Evolutionary conservation across 306 rosid genomes (phyloP).

Genomic region (Rosa persica): DNA sequence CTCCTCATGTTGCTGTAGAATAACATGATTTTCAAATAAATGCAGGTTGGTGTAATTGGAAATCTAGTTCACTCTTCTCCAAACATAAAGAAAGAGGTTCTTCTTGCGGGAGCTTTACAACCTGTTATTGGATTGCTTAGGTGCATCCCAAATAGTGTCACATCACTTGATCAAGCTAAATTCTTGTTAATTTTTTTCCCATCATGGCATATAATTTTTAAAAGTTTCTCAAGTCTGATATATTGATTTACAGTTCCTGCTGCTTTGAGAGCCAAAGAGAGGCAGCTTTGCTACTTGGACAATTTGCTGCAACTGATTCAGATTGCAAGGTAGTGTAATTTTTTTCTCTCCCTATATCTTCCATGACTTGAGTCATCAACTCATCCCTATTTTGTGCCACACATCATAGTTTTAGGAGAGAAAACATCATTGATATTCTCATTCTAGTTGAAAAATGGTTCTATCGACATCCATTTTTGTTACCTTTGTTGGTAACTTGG

Average conservation of each 20-base stretch:
- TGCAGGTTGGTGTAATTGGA: conserved; percentile 97
- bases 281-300: conserved; percentile 97
- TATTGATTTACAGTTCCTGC: conserved; percentile 61
- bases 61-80: conserved; percentile 98
- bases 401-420: conserved; percentile 4
- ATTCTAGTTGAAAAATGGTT: neutral
- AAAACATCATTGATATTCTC: neutral
- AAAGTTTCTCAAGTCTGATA: conserved; percentile 16
- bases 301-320: conserved; percentile 98
- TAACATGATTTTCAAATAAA: conserved; percentile 39
- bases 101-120: conserved; percentile 93
- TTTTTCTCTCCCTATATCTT: conserved; percentile 14
- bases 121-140: conserved; percentile 97
- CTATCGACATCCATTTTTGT: neutral
- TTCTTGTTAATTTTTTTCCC: neutral
- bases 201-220: neutral
- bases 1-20: conserved; percentile 20
- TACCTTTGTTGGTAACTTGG: neutral
- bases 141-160: conserved; percentile 34
- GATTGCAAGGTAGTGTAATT: conserved; percentile 76
- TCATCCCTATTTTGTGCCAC: neutral
- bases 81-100: conserved; percentile 92
- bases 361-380: neutral
- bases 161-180: neutral
- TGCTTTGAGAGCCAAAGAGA: conserved; percentile 99